These are phyloP conservation scores for Cercospora sp. DNA, from an alignment of 2,329 filamentous ascomycete species.

Conservation along the genomic window DNA sequence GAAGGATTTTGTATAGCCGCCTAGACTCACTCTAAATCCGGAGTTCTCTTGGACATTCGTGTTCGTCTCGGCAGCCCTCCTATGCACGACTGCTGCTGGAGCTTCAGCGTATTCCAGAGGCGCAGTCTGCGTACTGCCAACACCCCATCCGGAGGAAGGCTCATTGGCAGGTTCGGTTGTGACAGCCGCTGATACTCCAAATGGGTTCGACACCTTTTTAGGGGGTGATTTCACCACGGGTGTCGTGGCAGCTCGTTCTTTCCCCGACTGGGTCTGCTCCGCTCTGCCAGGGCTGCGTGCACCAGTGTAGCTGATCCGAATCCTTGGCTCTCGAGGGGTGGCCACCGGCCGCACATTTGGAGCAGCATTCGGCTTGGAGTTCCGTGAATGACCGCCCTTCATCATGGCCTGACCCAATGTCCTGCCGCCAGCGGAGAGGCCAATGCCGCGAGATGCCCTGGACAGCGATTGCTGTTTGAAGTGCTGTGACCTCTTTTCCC, in stretches of 20 bases:
- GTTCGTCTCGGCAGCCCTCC: not conserved
- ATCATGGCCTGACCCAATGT: constrained; percentile 2
- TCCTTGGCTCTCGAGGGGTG: not conserved
- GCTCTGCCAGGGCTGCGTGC: not conserved
- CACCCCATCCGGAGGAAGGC: constrained; percentile 14
- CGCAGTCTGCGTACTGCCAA: constrained; percentile 13
- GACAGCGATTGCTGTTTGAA: not conserved
- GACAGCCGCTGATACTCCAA: not conserved
- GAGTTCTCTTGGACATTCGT: not conserved
- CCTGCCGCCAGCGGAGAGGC: not conserved
- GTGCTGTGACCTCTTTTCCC: not conserved
- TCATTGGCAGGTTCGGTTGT: not conserved
- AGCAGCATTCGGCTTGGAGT: not conserved
- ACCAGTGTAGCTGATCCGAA: not conserved
- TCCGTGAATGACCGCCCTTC: not conserved
- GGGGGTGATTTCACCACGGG: not conserved
- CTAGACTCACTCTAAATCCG: not conserved
- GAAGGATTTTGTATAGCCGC: not conserved
- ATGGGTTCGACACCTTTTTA: constrained; percentile 15
- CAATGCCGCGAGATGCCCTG: not conserved
- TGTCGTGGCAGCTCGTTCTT: not conserved
- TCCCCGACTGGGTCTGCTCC: not conserved
- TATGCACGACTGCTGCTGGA: not conserved
- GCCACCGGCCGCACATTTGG: not conserved
- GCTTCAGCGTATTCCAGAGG: constrained; percentile 14